phyloP scores from a whole-genome alignment of 2,329 filamentous ascomycete species.

The Arachnopeziza araneosa region DNA sequence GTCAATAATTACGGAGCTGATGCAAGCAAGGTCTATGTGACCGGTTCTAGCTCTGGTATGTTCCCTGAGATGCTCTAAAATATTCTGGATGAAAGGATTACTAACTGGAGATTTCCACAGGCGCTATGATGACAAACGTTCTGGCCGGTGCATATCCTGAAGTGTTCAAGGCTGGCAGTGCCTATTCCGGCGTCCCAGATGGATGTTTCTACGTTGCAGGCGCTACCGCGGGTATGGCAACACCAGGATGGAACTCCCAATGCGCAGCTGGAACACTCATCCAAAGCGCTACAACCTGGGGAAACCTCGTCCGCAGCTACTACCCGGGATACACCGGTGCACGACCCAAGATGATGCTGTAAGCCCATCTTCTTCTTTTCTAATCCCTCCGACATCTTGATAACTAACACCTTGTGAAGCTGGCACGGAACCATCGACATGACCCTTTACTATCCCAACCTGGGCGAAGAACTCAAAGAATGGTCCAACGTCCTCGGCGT shows the following conservation, averaged over 20 bases:
- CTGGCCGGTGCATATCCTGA: constrained; percentile 43
- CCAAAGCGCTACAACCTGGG: constrained; percentile 41
- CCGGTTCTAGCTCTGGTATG: constrained; percentile 39
- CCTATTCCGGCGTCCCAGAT: constrained; percentile 39
- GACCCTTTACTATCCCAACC: constrained; percentile 35
- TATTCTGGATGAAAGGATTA: no score
- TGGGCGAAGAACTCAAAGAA: constrained; percentile 39
- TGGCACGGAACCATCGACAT: constrained; percentile 34
- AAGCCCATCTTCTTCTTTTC: constrained; percentile 5
- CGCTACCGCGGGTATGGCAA: constrained; percentile 39
- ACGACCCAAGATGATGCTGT: constrained; percentile 35
- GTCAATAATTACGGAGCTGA: constrained; percentile 48
- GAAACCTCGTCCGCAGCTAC: constrained; percentile 38
- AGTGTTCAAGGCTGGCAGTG: constrained; percentile 39
- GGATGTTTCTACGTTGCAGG: constrained; percentile 37
- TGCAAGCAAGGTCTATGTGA: constrained; percentile 46
- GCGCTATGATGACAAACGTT: constrained; percentile 42
- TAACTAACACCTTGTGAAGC: constrained; percentile 21
- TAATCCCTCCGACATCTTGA: not conserved
- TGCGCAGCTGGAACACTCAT: constrained; percentile 35
- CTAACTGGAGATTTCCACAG: no score
- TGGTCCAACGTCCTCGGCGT: constrained; percentile 40
- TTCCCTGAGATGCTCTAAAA: no score
- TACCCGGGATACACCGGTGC: constrained; percentile 34
- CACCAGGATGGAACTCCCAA: constrained; percentile 46